Conservation (phyloP, 164 flowering plant species). For the Tinospora cordifolia region DNA sequence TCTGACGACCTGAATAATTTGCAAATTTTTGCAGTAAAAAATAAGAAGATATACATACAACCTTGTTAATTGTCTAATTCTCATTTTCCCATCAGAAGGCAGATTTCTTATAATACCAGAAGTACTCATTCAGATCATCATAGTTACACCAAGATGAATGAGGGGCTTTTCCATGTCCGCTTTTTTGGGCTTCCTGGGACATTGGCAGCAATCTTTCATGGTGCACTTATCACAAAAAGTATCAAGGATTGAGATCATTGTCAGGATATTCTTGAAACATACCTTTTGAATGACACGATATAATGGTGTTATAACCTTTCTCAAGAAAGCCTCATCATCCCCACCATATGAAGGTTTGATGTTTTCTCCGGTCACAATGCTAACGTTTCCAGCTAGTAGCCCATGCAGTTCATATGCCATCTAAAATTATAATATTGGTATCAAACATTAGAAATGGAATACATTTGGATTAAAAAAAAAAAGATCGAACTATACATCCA, state of each 20-base stretch:
- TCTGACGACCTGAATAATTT: conserved; percentile 57
- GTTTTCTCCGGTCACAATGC: conserved; percentile 92
- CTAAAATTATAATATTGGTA: conserved; percentile 28
- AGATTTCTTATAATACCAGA: conserved; percentile 54
- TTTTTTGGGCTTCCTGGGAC: conserved; percentile 70
- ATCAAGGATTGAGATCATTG: background rate
- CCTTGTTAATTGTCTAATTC: background rate
- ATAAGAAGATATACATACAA: background rate
- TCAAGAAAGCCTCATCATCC: conserved; percentile 90
- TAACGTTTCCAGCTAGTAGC: conserved; percentile 90
- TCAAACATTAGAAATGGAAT: background rate
- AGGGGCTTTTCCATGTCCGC: conserved; percentile 67
- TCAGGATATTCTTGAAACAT: conserved; percentile 6
- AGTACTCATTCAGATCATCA: conserved; percentile 95
- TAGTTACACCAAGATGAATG: conserved; percentile 93
- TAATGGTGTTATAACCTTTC: conserved; percentile 87
- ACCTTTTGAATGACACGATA: conserved; percentile 90
- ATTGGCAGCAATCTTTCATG: conserved; percentile 7
- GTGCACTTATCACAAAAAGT: background rate
- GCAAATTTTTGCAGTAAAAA: conserved; percentile 5
- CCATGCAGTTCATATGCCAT: conserved; percentile 99
- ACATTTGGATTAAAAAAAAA: background rate
- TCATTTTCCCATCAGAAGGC: background rate
- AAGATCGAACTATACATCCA: background rate
- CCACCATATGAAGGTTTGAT: conserved; percentile 99